Base-by-base conservation (phyloP, 2,329 filamentous ascomycete genomes). In the Aspergillus transmontanensis region DNA sequence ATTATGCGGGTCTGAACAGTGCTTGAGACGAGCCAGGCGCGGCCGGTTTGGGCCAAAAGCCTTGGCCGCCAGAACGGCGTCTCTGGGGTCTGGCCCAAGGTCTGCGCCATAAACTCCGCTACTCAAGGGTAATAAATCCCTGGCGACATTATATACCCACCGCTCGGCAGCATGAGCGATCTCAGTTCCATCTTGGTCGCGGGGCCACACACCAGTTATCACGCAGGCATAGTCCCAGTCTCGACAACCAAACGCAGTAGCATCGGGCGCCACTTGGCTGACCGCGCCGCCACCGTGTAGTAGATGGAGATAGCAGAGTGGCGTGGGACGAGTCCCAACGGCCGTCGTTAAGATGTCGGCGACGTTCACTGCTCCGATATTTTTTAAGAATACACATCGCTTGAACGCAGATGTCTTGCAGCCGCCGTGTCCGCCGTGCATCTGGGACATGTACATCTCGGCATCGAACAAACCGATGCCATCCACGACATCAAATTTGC, bases 181-280 rank as follows among this genome's bases (percentile, higher is more conserved):
- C 53, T 77, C 73, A 0, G 79, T 83, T 50, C 72, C 80, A 65
- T 87, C 85, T 72, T 85, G 71, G 11, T 84, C 78, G 19, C 86
- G 83, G 2, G 79, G 78, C 87, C 87, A 90, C 62, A 88, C 83
- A 30, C 85, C 87, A 6, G 87, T 89, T 48, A 90, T 70, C 5
- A 89, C 85, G 67, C 87, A 90, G 53, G 87, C 87, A 76, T 84
- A 89, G 36, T 85, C 80, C 87, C 87, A 90, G 71, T 86, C 81
- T 74, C 87, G 84, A 77, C 84, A 88, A 51, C 87, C 86, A 59
- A 36, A 90, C 59, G 87, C 86, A 62, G 83, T 85, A 30, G 78
- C 80, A 65, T 83, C 73, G 6, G 75, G 65, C 1, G 75, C 68
- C 19, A 84, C 66, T 30, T 87, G 78, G 51, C 67, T n/a, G 48